phyloP scores from a whole-genome alignment of 1,284 basidiomycete species.

The Amylostereum areolatum region DNA sequence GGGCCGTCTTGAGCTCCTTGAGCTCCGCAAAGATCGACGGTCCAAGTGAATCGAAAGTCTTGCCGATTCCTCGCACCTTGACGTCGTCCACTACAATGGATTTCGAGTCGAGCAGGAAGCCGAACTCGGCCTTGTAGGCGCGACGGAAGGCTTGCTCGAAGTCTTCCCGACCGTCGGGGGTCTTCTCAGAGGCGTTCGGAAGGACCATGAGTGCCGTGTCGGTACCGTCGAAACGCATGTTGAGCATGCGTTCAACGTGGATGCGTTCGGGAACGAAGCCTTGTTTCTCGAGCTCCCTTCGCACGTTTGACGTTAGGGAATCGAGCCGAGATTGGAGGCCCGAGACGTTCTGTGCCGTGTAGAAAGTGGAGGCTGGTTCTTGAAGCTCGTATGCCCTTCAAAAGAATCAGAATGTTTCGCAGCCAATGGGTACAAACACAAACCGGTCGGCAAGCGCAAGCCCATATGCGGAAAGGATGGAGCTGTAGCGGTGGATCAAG shows the following conservation, averaged over 20 bases:
- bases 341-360: constrained; percentile 47
- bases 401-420: neutral
- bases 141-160: constrained; percentile 77
- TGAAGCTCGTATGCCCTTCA: constrained; percentile 77
- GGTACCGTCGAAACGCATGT: constrained; percentile 90
- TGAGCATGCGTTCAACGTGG: constrained; percentile 75
- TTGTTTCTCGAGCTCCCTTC: constrained; percentile 62
- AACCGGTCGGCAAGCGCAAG: constrained; percentile 84
- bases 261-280: constrained; percentile 76
- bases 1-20: constrained; percentile 36
- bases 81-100: constrained; percentile 86
- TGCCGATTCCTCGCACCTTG: constrained; percentile 85
- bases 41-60: constrained; percentile 82
- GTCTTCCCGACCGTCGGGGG: constrained; percentile 59
- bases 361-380: constrained; percentile 79
- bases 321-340: constrained; percentile 62
- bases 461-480: constrained; percentile 87
- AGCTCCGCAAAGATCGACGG: constrained; percentile 78
- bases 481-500: constrained; percentile 82
- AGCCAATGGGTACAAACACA: constrained; percentile 13
- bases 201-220: constrained; percentile 90
- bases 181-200: constrained; percentile 33
- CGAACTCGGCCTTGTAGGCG: constrained; percentile 82
- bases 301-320: constrained; percentile 59
- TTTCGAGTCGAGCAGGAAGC: constrained; percentile 82